Evolutionary conservation across 225 moss, liverwort and hornwort genomes (phyloP).

Genomic region (Sphagnum contortum): DNA sequence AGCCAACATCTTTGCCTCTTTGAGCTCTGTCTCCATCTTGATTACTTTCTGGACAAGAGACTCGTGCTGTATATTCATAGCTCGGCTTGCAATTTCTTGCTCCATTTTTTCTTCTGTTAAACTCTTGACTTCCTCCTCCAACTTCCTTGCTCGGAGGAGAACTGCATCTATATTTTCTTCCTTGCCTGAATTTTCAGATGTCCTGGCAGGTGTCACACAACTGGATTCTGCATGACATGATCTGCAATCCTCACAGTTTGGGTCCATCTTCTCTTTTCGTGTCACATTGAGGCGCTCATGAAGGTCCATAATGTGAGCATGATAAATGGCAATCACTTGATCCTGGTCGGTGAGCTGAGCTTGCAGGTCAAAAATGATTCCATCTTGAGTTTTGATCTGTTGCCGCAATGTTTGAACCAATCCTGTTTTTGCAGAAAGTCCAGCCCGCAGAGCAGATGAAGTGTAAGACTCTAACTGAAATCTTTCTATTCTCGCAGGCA

Average conservation of each 20-base stretch:
- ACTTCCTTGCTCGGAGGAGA: constrained; percentile 23
- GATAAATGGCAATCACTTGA: constrained; percentile 34
- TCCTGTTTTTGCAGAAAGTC: constrained; percentile 42
- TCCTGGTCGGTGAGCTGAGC: constrained; percentile 45
- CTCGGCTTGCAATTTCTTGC: constrained; percentile 34
- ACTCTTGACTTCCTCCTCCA: constrained; percentile 36
- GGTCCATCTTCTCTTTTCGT: constrained; percentile 21
- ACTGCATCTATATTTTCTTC: constrained; percentile 21
- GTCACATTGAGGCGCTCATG: constrained; percentile 37
- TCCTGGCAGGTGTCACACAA: too few species aligned
- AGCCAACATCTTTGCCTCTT: constrained; percentile 28
- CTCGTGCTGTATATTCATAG: constrained; percentile 46
- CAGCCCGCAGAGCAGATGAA: constrained; percentile 23
- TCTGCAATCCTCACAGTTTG: constrained; percentile 38
- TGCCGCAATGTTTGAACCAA: constrained; percentile 65
- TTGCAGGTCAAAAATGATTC: constrained; percentile 65
- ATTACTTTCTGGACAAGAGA: constrained; percentile 30
- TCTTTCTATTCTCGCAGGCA: too few species aligned
- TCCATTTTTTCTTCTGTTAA: constrained; percentile 40
- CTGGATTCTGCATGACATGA: constrained; percentile 1
- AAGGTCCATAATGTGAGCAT: constrained; percentile 37
- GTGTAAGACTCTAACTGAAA: too few species aligned
- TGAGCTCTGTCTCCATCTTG: constrained; percentile 43
- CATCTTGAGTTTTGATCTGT: constrained; percentile 57
- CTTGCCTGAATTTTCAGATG: too few species aligned